Evolutionary conservation across 2,329 filamentous ascomycete species (phyloP), one percentile per base, ranked within the genome.

Genomic region (Pseudogymnoascus sp.): DNA sequence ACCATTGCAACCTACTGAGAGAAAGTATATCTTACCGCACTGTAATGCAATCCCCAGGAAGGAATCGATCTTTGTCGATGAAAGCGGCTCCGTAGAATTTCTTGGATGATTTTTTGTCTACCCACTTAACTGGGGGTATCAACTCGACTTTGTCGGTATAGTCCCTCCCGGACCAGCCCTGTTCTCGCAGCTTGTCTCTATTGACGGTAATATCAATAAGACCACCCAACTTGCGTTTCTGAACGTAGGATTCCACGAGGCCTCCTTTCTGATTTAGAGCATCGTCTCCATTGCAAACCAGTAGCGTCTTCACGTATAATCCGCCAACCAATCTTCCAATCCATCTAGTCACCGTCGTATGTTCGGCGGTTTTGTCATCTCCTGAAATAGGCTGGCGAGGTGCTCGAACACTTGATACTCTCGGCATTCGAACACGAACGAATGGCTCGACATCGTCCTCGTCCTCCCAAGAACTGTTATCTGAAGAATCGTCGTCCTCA

Each of bases 181-280:
- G 35, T 28, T 60, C 38, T 19, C 59, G 38, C 35, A 60, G 35
- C 38, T 60, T 60, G 14, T 60, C 59, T 38, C 59, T 38, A 60
- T 60, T 60, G 26, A 60, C 59, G 2, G 59, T 60, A 14, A 60
- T 41, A 26, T 60, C 59, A 60, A 60, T 60, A 16, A 60, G 59
- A 38, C 35, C 22, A 26, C 26, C 38, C 10, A 60, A 41, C 38
- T 60, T 26, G 24, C 59, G n/a, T 22, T 60, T 60, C 14, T 41
- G 59, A 16, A 40, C 38, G 16, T 60, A 60, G 10, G 33, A 26
- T 26, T 38, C 59, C 4, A 60, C 7, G 7, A 60, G 22, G 11
- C 59, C 59, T 60, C 38, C 59, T 60, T 60, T 60, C 22, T 60
- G 10, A 38, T 40, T 60, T 3, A 60, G 19, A 22, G 59, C 59